Evolutionary conservation across 2,329 filamentous ascomycete genomes (phyloP).

Genomic region (Macroventuria anomochaeta): DNA sequence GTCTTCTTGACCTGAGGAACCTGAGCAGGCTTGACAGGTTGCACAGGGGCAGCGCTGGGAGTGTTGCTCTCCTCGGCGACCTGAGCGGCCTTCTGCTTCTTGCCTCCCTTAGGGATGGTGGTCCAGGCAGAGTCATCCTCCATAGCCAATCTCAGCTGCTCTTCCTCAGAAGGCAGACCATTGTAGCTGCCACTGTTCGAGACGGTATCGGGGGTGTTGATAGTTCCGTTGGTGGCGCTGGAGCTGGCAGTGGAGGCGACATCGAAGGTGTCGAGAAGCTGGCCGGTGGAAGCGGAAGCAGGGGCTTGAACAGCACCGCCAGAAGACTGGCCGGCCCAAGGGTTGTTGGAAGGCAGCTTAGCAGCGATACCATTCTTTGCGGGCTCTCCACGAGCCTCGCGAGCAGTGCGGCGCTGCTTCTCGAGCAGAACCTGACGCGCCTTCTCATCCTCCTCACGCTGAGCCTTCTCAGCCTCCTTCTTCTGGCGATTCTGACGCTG

Average conservation of each 20-base stretch:
- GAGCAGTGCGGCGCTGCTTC: slow-evolving; percentile 80
- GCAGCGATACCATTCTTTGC: slow-evolving; percentile 76
- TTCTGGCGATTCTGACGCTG: slow-evolving; percentile 92
- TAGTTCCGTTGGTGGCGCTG: slow-evolving; percentile 50
- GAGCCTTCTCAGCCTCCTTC: slow-evolving; percentile 77
- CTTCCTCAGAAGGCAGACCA: slow-evolving; percentile 64
- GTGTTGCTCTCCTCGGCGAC: slow-evolving; percentile 50
- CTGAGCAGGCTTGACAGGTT: slow-evolving; percentile 33
- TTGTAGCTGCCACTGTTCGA: slow-evolving; percentile 49
- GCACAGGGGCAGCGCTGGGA: slow-evolving; percentile 25
- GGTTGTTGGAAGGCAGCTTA: slow-evolving; percentile 57
- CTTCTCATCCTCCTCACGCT: slow-evolving; percentile 78
- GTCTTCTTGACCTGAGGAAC: slow-evolving; percentile 24
- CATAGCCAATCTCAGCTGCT: slow-evolving; percentile 62
- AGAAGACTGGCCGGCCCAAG: slow-evolving; percentile 57
- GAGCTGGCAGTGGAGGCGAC: slow-evolving; percentile 50
- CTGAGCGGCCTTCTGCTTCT: slow-evolving; percentile 59
- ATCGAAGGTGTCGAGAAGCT: slow-evolving; percentile 61
- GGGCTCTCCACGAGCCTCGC: slow-evolving; percentile 80
- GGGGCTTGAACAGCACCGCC: slow-evolving; percentile 32
- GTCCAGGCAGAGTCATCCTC: slow-evolving; percentile 64
- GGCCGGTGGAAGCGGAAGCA: slow-evolving; percentile 30
- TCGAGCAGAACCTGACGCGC: slow-evolving; percentile 78
- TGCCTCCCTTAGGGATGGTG: slow-evolving; percentile 62
- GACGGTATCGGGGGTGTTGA: slow-evolving; percentile 46